Conservation (phyloP, 352 stramenopile species). For the Phytophthora cajani region DNA sequence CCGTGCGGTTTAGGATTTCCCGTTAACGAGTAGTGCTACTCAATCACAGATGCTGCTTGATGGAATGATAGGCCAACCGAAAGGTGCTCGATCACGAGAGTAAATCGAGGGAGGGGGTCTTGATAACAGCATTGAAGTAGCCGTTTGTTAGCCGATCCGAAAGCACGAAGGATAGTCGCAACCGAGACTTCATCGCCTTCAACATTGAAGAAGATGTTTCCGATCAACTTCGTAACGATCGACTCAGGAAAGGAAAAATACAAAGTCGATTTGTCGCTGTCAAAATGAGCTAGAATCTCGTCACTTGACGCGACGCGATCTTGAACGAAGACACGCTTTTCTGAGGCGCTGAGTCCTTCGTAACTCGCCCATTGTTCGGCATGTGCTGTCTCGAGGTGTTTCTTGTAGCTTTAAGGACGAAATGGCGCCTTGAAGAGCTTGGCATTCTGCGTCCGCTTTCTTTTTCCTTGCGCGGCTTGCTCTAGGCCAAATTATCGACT, state of each 20-base stretch:
- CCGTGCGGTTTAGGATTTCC: background rate
- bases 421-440: background rate
- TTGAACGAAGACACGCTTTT: background rate
- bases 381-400: background rate
- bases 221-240: background rate
- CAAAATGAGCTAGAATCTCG: no score
- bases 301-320: no score
- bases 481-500: background rate
- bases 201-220: background rate
- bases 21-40: background rate
- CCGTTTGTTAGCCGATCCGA: background rate
- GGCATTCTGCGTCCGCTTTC: background rate
- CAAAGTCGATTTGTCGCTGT: no score
- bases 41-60: background rate
- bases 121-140: background rate
- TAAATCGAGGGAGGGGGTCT: background rate
- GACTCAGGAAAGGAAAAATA: no score
- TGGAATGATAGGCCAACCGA: background rate
- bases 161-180: background rate
- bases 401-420: background rate
- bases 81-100: background rate
- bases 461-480: background rate
- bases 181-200: background rate
- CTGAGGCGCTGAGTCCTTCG: background rate
- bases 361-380: background rate